These are phyloP conservation scores for Fusarium subglutinans DNA, from an alignment of 2,329 filamentous ascomycete genomes.

Conservation along the genomic window DNA sequence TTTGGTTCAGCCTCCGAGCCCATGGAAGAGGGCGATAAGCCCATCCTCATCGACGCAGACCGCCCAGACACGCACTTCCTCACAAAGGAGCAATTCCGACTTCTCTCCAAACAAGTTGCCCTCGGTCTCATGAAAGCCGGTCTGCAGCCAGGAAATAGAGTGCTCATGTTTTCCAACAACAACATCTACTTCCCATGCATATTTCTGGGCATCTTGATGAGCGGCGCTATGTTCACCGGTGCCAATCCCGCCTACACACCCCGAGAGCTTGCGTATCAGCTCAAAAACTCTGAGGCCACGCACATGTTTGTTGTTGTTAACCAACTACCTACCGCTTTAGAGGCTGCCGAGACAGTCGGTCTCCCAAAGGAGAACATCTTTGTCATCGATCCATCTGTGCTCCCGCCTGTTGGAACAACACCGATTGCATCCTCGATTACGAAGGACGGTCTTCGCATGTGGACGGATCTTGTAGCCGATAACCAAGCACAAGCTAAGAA, in stretches of 20 bases:
- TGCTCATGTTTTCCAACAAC: slow-evolving; percentile 80
- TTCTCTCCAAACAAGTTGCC: slow-evolving; percentile 77
- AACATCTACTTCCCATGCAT: slow-evolving; percentile 76
- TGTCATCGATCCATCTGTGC: slow-evolving; percentile 68
- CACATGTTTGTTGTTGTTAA: slow-evolving; percentile 71
- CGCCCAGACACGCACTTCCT: slow-evolving; percentile 73
- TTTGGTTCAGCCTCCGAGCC: slow-evolving; percentile 57
- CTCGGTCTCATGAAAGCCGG: slow-evolving; percentile 72
- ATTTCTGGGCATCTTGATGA: slow-evolving; percentile 78
- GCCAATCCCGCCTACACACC: slow-evolving; percentile 75
- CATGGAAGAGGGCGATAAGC: slow-evolving; percentile 49
- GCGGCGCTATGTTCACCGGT: slow-evolving; percentile 79
- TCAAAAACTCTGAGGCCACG: slow-evolving; percentile 73
- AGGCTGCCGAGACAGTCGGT: slow-evolving; percentile 69
- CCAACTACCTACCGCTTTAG: slow-evolving; percentile 70
- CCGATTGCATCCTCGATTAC: slow-evolving; percentile 43
- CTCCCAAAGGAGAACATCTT: slow-evolving; percentile 68
- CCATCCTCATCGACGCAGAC: slow-evolving; percentile 70
- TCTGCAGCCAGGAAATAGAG: slow-evolving; percentile 71
- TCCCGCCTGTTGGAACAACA: neutral
- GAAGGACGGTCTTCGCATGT: slow-evolving; percentile 54
- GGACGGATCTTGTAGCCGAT: slow-evolving; percentile 68
- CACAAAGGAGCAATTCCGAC: slow-evolving; percentile 69
- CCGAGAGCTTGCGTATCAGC: slow-evolving; percentile 78
- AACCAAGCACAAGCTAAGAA: slow-evolving; percentile 48